A percentile compares a stretch with the other conserved stretches of the same genome.
These are phyloP conservation scores for Paecilomyces formosus DNA, from an alignment of 2,329 filamentous ascomycete species.

Conservation along the genomic window DNA sequence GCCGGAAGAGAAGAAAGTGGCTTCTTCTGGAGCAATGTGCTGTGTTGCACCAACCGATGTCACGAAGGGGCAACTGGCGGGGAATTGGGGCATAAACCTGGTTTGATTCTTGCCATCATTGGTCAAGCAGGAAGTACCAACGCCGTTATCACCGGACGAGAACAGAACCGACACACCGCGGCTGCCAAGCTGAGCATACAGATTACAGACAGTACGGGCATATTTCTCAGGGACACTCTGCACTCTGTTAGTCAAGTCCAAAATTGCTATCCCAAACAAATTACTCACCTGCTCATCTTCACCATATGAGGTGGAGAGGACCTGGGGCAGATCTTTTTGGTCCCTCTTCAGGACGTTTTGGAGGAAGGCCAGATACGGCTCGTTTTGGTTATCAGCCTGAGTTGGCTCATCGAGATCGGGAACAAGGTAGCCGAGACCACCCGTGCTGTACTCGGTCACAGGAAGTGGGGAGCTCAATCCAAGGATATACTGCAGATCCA, in stretches of 20 bases:
- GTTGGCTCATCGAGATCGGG: slow-evolving; percentile 42
- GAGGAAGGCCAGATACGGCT: slow-evolving; percentile 36
- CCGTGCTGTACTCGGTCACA: slow-evolving; percentile 41
- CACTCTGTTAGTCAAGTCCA: background rate
- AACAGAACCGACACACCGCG: slow-evolving; percentile 44
- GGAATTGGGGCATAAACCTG: slow-evolving; percentile 37
- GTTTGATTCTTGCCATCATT: slow-evolving; percentile 28
- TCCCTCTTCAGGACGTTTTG: slow-evolving; percentile 23
- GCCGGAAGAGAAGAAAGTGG: slow-evolving; percentile 33
- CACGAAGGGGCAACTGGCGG: slow-evolving; percentile 30
- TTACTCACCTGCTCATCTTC: slow-evolving; percentile 30
- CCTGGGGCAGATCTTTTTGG: slow-evolving; percentile 24
- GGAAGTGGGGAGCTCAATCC: slow-evolving; percentile 37
- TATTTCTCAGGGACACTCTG: slow-evolving; percentile 29
- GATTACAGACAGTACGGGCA: slow-evolving; percentile 32
- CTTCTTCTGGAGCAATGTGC: slow-evolving; percentile 28
- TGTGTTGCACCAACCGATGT: slow-evolving; percentile 38
- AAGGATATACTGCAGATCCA: slow-evolving; percentile 44
- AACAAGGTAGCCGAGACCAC: slow-evolving; percentile 38
- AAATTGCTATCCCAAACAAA: background rate
- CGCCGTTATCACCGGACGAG: slow-evolving; percentile 44
- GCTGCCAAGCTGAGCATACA: slow-evolving; percentile 44
- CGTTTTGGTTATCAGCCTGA: slow-evolving; percentile 35
- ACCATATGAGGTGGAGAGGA: slow-evolving; percentile 34
- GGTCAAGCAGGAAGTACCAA: slow-evolving; percentile 27